Conservation (phyloP, 75 land plant species). For the Pinus taeda region DNA sequence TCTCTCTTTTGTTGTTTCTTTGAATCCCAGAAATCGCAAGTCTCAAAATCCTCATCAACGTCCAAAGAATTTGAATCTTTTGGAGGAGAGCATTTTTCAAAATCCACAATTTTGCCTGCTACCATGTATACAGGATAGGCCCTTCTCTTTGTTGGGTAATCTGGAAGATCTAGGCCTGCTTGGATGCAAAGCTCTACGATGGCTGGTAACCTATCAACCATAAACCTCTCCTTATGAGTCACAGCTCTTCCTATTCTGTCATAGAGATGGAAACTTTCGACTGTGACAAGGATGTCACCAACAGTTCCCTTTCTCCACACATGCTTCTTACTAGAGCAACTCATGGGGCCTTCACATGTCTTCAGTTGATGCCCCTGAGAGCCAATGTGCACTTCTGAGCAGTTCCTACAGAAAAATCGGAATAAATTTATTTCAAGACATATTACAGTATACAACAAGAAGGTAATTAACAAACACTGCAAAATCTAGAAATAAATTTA, state of each 20-base stretch:
- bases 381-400: slow-evolving; percentile 86
- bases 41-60: slow-evolving; percentile 33
- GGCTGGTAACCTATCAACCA: slow-evolving; percentile 71
- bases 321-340: slow-evolving; percentile 43
- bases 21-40: slow-evolving; percentile 9
- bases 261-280: slow-evolving; percentile 80
- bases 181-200: slow-evolving; percentile 92
- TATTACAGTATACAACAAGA: neutral
- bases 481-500: too few relatives aligned
- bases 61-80: slow-evolving; percentile 34
- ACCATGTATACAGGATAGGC: slow-evolving; percentile 59
- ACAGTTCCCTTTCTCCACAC: slow-evolving; percentile 68
- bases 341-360: slow-evolving; percentile 63
- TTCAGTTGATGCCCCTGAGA: slow-evolving; percentile 74
- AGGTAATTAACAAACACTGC: too few relatives aligned
- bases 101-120: slow-evolving; percentile 55
- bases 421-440: neutral
- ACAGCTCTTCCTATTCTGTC: slow-evolving; percentile 76
- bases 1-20: slow-evolving; percentile 8
- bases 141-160: slow-evolving; percentile 75
- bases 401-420: slow-evolving; percentile 49
- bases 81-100: slow-evolving; percentile 48
- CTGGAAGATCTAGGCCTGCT: slow-evolving; percentile 91
- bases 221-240: slow-evolving; percentile 65
- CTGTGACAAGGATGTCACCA: slow-evolving; percentile 70